These are phyloP conservation scores for Citrullus mucosospermus DNA, from an alignment of 306 rosid species.

Conservation along the genomic window DNA sequence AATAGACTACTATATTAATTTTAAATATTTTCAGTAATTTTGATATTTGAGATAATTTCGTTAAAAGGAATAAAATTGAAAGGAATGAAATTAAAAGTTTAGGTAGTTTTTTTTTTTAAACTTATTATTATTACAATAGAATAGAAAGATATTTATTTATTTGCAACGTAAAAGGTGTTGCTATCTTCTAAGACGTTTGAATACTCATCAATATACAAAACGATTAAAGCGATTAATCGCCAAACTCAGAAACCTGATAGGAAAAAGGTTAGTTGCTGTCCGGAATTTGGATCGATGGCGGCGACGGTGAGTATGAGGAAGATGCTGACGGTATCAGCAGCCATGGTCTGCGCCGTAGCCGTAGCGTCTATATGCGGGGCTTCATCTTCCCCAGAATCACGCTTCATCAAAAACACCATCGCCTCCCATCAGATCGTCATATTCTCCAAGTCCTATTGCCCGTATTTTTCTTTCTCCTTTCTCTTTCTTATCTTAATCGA, in stretches of 20 bases:
- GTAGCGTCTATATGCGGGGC: constrained; percentile 20
- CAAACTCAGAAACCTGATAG: neutral
- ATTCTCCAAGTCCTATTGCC: constrained; percentile 95
- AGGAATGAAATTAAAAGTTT: too few relatives aligned
- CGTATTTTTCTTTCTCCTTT: constrained; percentile 26
- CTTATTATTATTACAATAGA: too few relatives aligned
- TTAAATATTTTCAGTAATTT: too few relatives aligned
- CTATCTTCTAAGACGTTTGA: neutral
- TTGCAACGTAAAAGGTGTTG: neutral
- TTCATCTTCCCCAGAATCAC: constrained; percentile 21
- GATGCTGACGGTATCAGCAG: neutral
- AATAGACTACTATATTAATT: too few relatives aligned
- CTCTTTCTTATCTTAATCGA: neutral
- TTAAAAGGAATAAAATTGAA: too few relatives aligned
- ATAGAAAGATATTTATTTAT: neutral
- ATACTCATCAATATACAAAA: neutral
- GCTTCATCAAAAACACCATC: constrained; percentile 61
- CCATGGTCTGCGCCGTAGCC: constrained; percentile 1
- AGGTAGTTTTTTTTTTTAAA: too few relatives aligned
- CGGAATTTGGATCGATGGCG: neutral
- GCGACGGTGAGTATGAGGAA: neutral
- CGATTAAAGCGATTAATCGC: neutral
- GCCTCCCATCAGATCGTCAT: constrained; percentile 65
- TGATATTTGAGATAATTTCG: too few relatives aligned
- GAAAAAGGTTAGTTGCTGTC: neutral